Evolutionary conservation across 495 filamentous ascomycete genomes (phyloP).

Genomic region (Annulohypoxylon maeteangense): DNA sequence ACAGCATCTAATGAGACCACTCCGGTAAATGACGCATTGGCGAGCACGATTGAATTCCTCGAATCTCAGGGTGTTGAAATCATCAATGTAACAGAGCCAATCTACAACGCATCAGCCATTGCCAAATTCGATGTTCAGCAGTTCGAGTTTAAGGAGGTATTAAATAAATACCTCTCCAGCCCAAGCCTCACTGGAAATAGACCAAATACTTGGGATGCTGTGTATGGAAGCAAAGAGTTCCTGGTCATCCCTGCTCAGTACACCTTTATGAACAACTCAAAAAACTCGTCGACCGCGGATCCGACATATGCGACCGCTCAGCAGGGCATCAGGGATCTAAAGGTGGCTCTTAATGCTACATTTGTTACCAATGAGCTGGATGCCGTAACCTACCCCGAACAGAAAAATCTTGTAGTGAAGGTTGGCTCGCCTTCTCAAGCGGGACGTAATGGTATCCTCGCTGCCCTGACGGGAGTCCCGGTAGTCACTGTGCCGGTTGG

Average conservation of each 20-base stretch:
- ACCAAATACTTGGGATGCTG: constrained; percentile 54
- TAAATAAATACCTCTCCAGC: constrained; percentile 61
- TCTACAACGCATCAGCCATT: constrained; percentile 64
- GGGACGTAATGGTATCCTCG: constrained; percentile 72
- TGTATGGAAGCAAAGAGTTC: constrained; percentile 58
- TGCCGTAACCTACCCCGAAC: constrained; percentile 72
- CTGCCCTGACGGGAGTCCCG: constrained; percentile 70
- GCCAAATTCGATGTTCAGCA: constrained; percentile 64
- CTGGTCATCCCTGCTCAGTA: constrained; percentile 69
- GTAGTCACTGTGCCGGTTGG: constrained; percentile 68
- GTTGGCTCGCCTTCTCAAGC: constrained; percentile 64
- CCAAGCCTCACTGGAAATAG: constrained; percentile 44
- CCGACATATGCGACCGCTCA: constrained; percentile 56
- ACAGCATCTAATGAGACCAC: constrained; percentile 58
- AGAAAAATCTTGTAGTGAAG: constrained; percentile 69
- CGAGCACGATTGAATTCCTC: constrained; percentile 47
- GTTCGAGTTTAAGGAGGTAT: constrained; percentile 64
- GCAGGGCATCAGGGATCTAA: constrained; percentile 59
- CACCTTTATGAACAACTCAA: constrained; percentile 60
- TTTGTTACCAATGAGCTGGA: constrained; percentile 63
- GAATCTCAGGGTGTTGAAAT: constrained; percentile 52
- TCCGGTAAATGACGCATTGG: constrained; percentile 63
- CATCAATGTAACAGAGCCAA: constrained; percentile 59
- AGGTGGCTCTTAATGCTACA: constrained; percentile 55
- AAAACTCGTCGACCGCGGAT: constrained; percentile 58